Evolutionary conservation across 106 monocot species (phyloP).

Genomic region (Dendrobium officinale): DNA sequence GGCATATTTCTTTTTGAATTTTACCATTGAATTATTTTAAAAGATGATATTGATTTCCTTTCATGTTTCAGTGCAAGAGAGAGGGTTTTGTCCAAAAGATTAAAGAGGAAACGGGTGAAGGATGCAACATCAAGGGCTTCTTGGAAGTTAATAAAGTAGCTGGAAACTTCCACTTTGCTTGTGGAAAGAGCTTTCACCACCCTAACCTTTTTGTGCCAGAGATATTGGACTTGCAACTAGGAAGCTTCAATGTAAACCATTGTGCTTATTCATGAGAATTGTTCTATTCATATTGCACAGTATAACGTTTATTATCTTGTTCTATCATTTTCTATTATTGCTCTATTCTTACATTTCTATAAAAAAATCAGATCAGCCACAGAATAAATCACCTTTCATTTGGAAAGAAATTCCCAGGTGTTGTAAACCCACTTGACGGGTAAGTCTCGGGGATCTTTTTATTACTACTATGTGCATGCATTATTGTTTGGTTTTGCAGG

Average conservation of each 20-base stretch:
- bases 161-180: conserved; percentile 96
- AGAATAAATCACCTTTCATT: conserved; percentile 93
- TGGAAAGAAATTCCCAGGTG: conserved; percentile 92
- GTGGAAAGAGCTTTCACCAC: conserved; percentile 81
- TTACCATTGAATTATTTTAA: background rate
- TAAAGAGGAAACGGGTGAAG: conserved; percentile 96
- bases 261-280: background rate
- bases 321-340: background rate
- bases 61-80: conserved; percentile 50
- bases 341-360: background rate
- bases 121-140: conserved; percentile 93
- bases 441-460: background rate
- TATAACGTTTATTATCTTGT: background rate
- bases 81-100: conserved; percentile 86
- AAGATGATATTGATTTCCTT: background rate
- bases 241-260: conserved; percentile 48
- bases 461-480: background rate
- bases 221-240: conserved; percentile 55
- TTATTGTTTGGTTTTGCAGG: background rate
- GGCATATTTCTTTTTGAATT: background rate
- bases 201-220: conserved; percentile 51
- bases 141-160: conserved; percentile 98
- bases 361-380: conserved; percentile 74
- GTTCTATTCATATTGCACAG: background rate
- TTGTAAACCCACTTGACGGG: conserved; percentile 60